Conservation (phyloP, 441 rosid genomes). For the Bocquillonia castaneifolia region DNA sequence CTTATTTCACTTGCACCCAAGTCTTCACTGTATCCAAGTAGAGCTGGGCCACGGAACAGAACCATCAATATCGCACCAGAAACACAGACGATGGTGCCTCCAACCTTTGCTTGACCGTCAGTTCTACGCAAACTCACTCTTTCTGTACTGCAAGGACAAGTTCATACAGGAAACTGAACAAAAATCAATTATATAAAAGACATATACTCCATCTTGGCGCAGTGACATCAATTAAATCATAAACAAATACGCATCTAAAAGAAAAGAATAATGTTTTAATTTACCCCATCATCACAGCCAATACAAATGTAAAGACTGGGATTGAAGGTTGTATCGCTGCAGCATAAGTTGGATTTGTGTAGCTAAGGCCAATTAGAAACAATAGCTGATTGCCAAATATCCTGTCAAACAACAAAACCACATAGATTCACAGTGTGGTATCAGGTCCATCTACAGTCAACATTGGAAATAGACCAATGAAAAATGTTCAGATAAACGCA, state of each 20-base stretch:
- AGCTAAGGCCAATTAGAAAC: constrained; percentile 88
- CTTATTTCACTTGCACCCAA: constrained; percentile 51
- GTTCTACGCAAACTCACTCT: constrained; percentile 63
- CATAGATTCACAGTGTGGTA: background rate
- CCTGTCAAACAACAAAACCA: constrained; percentile 39
- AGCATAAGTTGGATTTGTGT: constrained; percentile 96
- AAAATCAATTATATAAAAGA: constrained; percentile 18
- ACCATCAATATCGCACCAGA: constrained; percentile 85
- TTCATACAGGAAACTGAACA: constrained; percentile 26
- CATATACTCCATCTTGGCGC: background rate
- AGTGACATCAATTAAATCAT: background rate
- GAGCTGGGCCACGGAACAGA: constrained; percentile 77
- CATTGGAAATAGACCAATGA: background rate
- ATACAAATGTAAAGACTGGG: constrained; percentile 89
- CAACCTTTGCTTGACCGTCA: constrained; percentile 91
- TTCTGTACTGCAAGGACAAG: constrained; percentile 81
- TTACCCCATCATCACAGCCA: constrained; percentile 93
- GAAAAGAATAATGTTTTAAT: constrained; percentile 15
- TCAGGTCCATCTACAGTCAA: constrained; percentile 12
- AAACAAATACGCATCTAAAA: background rate
- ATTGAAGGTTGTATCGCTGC: constrained; percentile 97
- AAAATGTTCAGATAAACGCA: constrained; percentile 26
- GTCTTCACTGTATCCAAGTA: constrained; percentile 60
- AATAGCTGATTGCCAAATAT: constrained; percentile 95
- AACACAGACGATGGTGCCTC: constrained; percentile 78